phyloP scores from a whole-genome alignment of 148 eudicot genomes.

The Camellia granthamiana region DNA sequence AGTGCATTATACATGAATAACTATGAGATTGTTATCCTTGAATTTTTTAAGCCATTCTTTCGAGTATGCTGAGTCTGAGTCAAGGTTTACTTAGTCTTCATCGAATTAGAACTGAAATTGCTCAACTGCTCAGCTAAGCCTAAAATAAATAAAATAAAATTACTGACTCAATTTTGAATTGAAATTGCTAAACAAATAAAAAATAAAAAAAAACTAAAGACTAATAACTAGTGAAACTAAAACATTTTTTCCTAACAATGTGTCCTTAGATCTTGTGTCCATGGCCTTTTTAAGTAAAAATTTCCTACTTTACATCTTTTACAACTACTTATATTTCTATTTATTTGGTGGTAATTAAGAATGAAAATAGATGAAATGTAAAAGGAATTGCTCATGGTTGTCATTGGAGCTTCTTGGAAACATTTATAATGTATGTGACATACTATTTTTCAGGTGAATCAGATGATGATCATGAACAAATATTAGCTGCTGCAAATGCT shows the following conservation, averaged over 20 bases:
- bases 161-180: no score
- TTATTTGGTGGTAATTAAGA: background rate
- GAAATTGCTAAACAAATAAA: no score
- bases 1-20: no score
- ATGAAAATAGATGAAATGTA: background rate
- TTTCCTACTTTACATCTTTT: background rate
- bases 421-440: background rate
- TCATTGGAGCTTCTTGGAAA: background rate
- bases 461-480: conserved; percentile 49
- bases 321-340: background rate
- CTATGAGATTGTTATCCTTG: no score
- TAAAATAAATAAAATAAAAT: no score
- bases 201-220: no score
- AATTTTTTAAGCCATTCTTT: no score
- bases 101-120: no score
- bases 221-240: no score
- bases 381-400: background rate
- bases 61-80: no score
- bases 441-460: conserved; percentile 34
- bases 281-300: background rate
- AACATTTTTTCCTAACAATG: background rate
- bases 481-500: conserved; percentile 51
- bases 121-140: no score
- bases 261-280: background rate
- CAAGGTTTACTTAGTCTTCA: no score